phyloP scores from a whole-genome alignment of 2,329 filamentous ascomycete genomes.

The Zalaria sp. region DNA sequence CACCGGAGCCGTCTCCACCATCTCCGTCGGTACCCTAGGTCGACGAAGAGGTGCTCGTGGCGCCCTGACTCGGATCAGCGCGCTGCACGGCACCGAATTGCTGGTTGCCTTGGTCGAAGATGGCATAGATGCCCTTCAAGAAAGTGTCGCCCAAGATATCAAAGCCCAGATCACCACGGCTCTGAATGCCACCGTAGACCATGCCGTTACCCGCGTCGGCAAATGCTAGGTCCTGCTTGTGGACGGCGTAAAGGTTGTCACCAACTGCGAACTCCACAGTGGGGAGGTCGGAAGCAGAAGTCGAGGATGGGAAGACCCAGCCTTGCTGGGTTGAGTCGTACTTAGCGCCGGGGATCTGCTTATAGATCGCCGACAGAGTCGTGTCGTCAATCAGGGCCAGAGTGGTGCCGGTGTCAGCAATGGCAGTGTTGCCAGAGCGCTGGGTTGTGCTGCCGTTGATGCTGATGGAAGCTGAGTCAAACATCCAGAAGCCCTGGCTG shows the following conservation, averaged over 20 bases:
- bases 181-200: slow-evolving; percentile 53
- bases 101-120: slow-evolving; percentile 42
- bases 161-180: slow-evolving; percentile 41
- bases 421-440: slow-evolving; percentile 46
- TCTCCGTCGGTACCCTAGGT: too few relatives aligned
- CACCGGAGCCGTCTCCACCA: too few relatives aligned
- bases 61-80: not conserved
- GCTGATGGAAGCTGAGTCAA: slow-evolving; percentile 41
- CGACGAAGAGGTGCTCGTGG: too few relatives aligned
- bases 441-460: slow-evolving; percentile 42
- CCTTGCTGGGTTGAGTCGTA: slow-evolving; percentile 43
- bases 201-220: slow-evolving; percentile 39
- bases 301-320: slow-evolving; percentile 46
- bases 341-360: slow-evolving; percentile 44
- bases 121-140: slow-evolving; percentile 50
- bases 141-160: slow-evolving; percentile 53
- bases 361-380: slow-evolving; percentile 48
- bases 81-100: slow-evolving; percentile 8
- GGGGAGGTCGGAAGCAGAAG: slow-evolving; percentile 40
- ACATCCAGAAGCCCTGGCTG: slow-evolving; percentile 54
- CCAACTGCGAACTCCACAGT: slow-evolving; percentile 50
- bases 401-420: slow-evolving; percentile 59
- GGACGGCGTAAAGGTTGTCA: slow-evolving; percentile 42
- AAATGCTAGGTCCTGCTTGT: slow-evolving; percentile 50
- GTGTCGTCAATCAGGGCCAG: slow-evolving; percentile 50